Evolutionary conservation across 176 grass and related monocot genomes (phyloP).

Genomic region (Bromus sterilis): DNA sequence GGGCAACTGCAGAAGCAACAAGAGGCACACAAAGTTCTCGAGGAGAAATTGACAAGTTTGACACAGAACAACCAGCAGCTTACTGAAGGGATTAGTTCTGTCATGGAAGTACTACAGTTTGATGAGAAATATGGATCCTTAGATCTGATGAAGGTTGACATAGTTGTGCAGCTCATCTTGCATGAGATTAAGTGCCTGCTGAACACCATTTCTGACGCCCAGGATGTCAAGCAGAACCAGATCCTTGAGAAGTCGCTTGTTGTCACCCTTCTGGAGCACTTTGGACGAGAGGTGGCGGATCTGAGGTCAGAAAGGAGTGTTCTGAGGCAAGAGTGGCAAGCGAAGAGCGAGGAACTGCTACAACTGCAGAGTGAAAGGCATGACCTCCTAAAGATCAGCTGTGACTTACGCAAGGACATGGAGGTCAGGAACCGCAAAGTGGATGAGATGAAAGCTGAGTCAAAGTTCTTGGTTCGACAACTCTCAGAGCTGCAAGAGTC

Average conservation of each 20-base stretch:
- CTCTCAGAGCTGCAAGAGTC: conserved; percentile 69
- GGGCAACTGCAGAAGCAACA: conserved; percentile 32
- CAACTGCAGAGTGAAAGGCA: conserved; percentile 43
- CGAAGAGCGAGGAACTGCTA: conserved; percentile 47
- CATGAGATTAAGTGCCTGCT: conserved; percentile 74
- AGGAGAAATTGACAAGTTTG: conserved; percentile 29
- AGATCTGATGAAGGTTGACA: conserved; percentile 69
- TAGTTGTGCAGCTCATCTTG: conserved; percentile 88
- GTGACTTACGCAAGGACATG: conserved; percentile 45
- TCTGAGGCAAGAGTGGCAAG: conserved; percentile 54
- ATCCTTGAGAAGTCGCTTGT: conserved; percentile 89
- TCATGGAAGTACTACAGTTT: conserved; percentile 64
- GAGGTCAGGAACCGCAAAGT: conserved; percentile 47
- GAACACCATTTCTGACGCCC: conserved; percentile 66
- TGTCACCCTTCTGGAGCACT: conserved; percentile 86
- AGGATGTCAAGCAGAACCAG: conserved; percentile 78
- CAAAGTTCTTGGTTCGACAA: conserved; percentile 65
- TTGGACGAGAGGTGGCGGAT: conserved; percentile 75
- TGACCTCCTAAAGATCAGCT: conserved; percentile 39
- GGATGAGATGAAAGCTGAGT: conserved; percentile 59
- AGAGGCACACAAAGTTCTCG: conserved; percentile 21
- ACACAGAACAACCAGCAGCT: conserved; percentile 49
- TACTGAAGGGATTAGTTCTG: conserved; percentile 52
- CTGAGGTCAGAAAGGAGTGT: conserved; percentile 65
- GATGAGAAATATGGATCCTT: conserved; percentile 74